Evolutionary conservation across 768 basidiomycete genomes (phyloP), one percentile per base, ranked within the genome.

Genomic region (Epithele typhae): DNA sequence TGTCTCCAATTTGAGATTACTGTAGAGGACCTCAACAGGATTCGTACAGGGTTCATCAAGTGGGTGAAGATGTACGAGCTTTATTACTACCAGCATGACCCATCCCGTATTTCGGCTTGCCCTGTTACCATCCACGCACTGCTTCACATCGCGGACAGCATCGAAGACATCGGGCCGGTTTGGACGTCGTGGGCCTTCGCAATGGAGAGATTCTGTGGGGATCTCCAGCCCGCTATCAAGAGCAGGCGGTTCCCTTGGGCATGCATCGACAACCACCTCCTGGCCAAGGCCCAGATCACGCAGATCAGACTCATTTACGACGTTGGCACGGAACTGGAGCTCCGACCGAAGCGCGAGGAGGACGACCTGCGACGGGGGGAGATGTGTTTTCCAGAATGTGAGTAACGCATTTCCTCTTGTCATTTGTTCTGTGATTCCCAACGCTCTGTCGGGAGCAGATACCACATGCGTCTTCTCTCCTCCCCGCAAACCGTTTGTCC

Each of bases 41-140:
- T 72, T 14, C 46, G 59, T 10, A 22, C 8, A 3, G 68, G 64
- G 1, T 68, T 71, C 43, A 45, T 45, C 2, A 24, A 49, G 2
- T 72, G 71, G 71, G 67, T 72, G 9, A 17, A 55, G 37, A 44
- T 60, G 8, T 75, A 66, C 36, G 70, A 74, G 59, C 46, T 43
- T 69, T 38, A 59, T 3, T 67, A 64, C 34, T 65, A 66, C 41
- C 58, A 65, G 23, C 39, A 52, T 22, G 14, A 54, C 19, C 52
- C 55, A 0, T 8, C 38, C 1, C 45, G 58, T 5, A 27, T 67
- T 2, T 54, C 61, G 4, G 41, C 54, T 1, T 69, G 68, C 41
- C 55, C 59, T 0, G 40, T 67, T 2, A 61, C 62, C 0, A 48
- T 69, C 4, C 66, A 69, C 43, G 62, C 53, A 1, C 50, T 64